Percentiles rank a stretch among this genome's conserved stretches.
Evolutionary conservation across 257 asterid genomes (phyloP).

Genomic region (Solanum raphanifolium): DNA sequence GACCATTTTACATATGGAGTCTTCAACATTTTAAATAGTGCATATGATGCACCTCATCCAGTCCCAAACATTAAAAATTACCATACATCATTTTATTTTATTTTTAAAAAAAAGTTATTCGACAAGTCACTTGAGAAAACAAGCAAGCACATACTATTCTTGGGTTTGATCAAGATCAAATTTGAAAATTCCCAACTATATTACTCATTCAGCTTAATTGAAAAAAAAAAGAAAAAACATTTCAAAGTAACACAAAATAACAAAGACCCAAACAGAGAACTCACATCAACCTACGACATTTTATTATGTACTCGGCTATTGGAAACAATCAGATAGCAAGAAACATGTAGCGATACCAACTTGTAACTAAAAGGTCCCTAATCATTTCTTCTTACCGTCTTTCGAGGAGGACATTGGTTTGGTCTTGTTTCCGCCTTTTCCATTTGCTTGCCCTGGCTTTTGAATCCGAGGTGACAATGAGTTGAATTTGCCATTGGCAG

Average conservation of each 20-base stretch:
- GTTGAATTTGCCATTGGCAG: constrained; percentile 26
- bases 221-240: neutral
- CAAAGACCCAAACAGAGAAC: neutral
- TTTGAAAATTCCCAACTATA: neutral
- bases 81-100: too few species aligned
- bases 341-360: neutral
- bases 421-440: constrained; percentile 31
- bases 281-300: neutral
- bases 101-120: neutral
- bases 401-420: constrained; percentile 36
- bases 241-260: neutral
- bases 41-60: neutral
- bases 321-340: neutral
- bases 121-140: neutral
- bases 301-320: neutral
- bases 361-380: neutral
- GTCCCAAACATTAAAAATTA: neutral
- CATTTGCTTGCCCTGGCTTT: constrained; percentile 31
- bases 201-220: neutral
- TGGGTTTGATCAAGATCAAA: neutral
- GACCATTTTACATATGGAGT: neutral
- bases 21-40: neutral
- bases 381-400: constrained; percentile 24
- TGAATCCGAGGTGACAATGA: constrained; percentile 39
- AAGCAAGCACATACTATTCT: neutral